phyloP scores from a whole-genome alignment of 1,284 basidiomycete genomes.

The Sporisorium exsertum region DNA sequence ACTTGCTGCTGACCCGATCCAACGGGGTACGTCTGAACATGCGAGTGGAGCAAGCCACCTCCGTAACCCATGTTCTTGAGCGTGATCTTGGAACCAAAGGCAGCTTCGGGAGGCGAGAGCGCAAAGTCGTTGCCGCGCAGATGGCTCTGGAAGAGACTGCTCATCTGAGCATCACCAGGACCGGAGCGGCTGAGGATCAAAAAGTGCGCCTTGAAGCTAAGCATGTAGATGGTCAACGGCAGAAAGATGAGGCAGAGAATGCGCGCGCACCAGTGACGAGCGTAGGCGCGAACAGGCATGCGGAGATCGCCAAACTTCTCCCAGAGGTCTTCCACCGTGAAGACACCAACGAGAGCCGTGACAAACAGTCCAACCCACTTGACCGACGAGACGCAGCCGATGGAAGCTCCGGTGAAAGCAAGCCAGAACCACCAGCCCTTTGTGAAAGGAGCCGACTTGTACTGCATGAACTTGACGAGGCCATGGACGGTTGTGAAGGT shows the following conservation, averaged over 20 bases:
- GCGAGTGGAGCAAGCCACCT: constrained; percentile 94
- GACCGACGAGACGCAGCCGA: constrained; percentile 94
- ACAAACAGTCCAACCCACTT: constrained; percentile 98
- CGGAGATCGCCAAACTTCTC: constrained; percentile 95
- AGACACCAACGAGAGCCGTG: constrained; percentile 91
- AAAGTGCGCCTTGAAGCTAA: constrained; percentile 96
- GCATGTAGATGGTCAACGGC: constrained; percentile 90
- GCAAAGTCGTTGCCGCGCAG: constrained; percentile 92
- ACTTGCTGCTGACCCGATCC: constrained; percentile 97
- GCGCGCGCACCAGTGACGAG: constrained; percentile 90
- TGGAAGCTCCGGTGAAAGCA: constrained; percentile 86
- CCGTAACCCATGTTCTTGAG: constrained; percentile 98
- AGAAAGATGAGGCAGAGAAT: constrained; percentile 87
- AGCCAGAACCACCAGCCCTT: constrained; percentile 98
- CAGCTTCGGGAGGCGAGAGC: constrained; percentile 76
- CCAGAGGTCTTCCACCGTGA: constrained; percentile 98
- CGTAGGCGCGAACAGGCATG: constrained; percentile 87
- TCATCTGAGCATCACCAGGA: constrained; percentile 98
- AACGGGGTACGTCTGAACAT: constrained; percentile 90
- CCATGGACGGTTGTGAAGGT: constrained; percentile 96
- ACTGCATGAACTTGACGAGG: constrained; percentile 94
- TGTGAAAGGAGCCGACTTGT: constrained; percentile 86
- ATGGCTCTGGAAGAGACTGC: constrained; percentile 97
- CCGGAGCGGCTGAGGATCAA: constrained; percentile 91
- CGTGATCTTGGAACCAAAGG: constrained; percentile 89